These are phyloP conservation scores for Lecanicillium sp. DNA, from an alignment of 2,329 filamentous ascomycete species.

Conservation along the genomic window DNA sequence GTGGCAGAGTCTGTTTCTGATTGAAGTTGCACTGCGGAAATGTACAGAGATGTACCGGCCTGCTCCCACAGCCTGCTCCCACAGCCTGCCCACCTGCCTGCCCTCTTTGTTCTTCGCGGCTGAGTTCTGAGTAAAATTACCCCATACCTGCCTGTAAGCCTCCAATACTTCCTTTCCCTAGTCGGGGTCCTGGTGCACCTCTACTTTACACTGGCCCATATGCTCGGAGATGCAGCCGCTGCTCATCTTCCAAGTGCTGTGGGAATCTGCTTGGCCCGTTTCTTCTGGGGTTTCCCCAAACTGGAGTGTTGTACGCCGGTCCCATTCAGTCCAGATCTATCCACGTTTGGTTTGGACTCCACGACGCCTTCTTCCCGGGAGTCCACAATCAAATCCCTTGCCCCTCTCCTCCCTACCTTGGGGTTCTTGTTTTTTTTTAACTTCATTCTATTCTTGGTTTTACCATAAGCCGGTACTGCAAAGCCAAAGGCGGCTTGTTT, in stretches of 20 bases:
- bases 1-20: no score
- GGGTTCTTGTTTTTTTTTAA: neutral
- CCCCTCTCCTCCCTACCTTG: neutral
- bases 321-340: conserved; percentile 9
- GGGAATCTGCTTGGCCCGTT: no score
- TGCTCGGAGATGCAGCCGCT: conserved; percentile 10
- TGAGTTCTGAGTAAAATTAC: neutral
- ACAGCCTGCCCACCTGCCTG: neutral
- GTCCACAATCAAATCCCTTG: conserved; percentile 11
- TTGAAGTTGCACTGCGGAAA: neutral
- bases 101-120: neutral
- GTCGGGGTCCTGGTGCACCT: no score
- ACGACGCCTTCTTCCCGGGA: conserved; percentile 9
- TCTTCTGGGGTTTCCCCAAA: no score
- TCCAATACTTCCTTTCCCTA: conserved; percentile 1
- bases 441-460: neutral
- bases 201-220: conserved; percentile 4
- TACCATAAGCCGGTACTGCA: neutral
- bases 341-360: conserved; percentile 11
- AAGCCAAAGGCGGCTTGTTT: conserved; percentile 3
- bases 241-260: no score
- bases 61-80: neutral
- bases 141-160: conserved; percentile 7
- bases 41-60: conserved; percentile 2
- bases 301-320: no score